A percentile compares a stretch with the other conserved stretches of the same genome.
Conservation (phyloP, 2,329 filamentous ascomycete species). For the Sarocladium oryzae region DNA sequence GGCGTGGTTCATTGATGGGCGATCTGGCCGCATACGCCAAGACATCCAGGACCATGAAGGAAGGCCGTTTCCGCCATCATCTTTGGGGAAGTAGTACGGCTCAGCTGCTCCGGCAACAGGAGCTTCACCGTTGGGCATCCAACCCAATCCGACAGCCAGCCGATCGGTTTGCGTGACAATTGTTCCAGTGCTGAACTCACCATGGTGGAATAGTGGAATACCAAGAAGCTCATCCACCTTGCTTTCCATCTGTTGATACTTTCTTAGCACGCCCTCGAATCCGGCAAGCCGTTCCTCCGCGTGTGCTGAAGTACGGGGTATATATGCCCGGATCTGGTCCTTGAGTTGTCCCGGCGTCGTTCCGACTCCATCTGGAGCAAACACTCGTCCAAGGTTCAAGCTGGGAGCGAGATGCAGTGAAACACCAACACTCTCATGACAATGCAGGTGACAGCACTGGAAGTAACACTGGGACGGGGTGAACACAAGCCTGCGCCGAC, state of each 20-base stretch:
- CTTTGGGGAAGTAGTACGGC: slow-evolving; percentile 14
- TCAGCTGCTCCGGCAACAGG: slow-evolving; percentile 7
- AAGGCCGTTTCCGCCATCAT: slow-evolving; percentile 14
- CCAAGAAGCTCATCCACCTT: slow-evolving; percentile 25
- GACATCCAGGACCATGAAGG: slow-evolving; percentile 34
- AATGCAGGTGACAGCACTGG: slow-evolving; percentile 30
- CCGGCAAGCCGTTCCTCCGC: slow-evolving; percentile 19
- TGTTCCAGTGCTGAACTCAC: slow-evolving; percentile 21
- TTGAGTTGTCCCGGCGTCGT: slow-evolving; percentile 20
- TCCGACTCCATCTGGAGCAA: slow-evolving; percentile 14
- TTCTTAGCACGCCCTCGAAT: slow-evolving; percentile 25
- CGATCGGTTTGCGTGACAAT: slow-evolving; percentile 25
- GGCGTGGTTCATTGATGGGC: slow-evolving; percentile 2
- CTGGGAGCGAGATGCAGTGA: slow-evolving; percentile 24
- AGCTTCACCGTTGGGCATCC: slow-evolving; percentile 22
- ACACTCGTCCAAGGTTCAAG: slow-evolving; percentile 13
- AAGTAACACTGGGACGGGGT: slow-evolving; percentile 32
- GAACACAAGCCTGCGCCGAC: slow-evolving; percentile 28
- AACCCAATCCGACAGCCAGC: slow-evolving; percentile 28
- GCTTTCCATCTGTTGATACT: slow-evolving; percentile 21
- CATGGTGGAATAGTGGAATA: slow-evolving; percentile 27
- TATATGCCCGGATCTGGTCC: slow-evolving; percentile 24
- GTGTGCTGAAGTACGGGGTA: slow-evolving; percentile 20
- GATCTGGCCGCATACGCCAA: slow-evolving; percentile 21
- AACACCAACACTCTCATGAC: slow-evolving; percentile 28